Evolutionary conservation across 352 stramenopile genomes (phyloP), one percentile per base, ranked within the genome.

Genomic region (Phytopythium cucurbitacearum): DNA sequence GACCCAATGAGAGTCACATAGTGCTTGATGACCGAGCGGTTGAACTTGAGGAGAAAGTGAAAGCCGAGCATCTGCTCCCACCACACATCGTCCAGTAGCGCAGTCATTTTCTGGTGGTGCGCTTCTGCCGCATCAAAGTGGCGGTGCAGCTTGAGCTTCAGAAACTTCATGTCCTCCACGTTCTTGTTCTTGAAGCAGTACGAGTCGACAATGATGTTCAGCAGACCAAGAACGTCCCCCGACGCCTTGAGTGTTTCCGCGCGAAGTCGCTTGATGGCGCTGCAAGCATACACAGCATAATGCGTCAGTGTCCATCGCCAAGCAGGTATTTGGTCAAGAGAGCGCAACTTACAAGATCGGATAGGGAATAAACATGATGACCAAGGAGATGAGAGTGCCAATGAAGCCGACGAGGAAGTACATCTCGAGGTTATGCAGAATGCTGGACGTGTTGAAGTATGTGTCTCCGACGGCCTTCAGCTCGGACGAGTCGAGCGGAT

Each of bases 111-210:
- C n/a, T 57, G 63, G 42, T 87, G 67, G 10, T 80, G 77, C 2
- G 66, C 80, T 0, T 49, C 28, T 1, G 73, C 70, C 1, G 57
- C 65, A 32, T 87, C 72, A 47, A 93, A 93, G 50, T 93, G 91
- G 43, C 75, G 78, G 9, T 76, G 56, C 33, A 93, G 65, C 51
- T 89, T 90, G 13, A 89, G 56, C 15, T 72, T 78, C 9, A 93
- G 51, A 40, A 93, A 87, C 45, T 93, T 83, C 78, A 93, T 88
- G 64, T 89, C 67, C 32, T 91, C 78, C 32, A 89, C 64, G 51
- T 90, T 89, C 65, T 91, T 92, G 70, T 88, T 89, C 64, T 89
- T 88, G 67, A 92, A 92, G 56, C 82, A 92, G 67, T 92, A 92
- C 40, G 80, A 86, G 56, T 92, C 82, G 4, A 92, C 67, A 51